Conservation (phyloP, 352 stramenopile species). For the Globisporangium barbulae region DNA sequence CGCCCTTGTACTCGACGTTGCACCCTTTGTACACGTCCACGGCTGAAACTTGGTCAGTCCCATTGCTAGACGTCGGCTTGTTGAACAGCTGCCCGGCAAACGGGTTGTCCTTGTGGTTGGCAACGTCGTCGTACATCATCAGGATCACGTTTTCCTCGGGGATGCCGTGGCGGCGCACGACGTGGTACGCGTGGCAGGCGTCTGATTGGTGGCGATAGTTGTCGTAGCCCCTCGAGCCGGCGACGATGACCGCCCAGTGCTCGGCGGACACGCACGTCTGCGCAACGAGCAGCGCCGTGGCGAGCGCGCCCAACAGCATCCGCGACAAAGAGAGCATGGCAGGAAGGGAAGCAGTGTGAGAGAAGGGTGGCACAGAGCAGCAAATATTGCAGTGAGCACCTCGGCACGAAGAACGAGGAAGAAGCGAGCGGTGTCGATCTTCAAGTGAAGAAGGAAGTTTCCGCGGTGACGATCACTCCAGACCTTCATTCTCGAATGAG, state of each 20-base stretch:
- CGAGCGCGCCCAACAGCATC: conserved; percentile 11
- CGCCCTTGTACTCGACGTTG: conserved; percentile 67
- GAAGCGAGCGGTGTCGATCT: background rate
- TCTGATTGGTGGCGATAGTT: conserved; percentile 93
- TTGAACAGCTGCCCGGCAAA: conserved; percentile 90
- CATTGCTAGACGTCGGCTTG: conserved; percentile 49
- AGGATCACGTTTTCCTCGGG: conserved; percentile 86
- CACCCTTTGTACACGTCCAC: conserved; percentile 88
- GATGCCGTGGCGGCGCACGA: conserved; percentile 86
- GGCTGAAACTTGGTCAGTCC: conserved; percentile 23
- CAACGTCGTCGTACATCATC: conserved; percentile 94
- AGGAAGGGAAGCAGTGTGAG: background rate
- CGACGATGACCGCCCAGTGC: conserved; percentile 91
- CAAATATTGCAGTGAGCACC: background rate
- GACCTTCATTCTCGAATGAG: too few species aligned
- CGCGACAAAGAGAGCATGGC: conserved; percentile 6
- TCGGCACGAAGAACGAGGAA: background rate
- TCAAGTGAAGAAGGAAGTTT: background rate
- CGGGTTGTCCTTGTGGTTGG: conserved; percentile 72
- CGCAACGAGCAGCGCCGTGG: conserved; percentile 15
- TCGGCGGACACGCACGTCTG: conserved; percentile 26
- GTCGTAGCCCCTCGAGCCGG: conserved; percentile 82
- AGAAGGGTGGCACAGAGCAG: background rate
- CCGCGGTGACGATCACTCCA: too few species aligned
- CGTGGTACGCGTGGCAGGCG: conserved; percentile 89